Percentiles rank a stretch among this genome's conserved stretches.
Evolutionary conservation across 2,329 filamentous ascomycete genomes (phyloP).

Genomic region (Cercospora beticola): DNA sequence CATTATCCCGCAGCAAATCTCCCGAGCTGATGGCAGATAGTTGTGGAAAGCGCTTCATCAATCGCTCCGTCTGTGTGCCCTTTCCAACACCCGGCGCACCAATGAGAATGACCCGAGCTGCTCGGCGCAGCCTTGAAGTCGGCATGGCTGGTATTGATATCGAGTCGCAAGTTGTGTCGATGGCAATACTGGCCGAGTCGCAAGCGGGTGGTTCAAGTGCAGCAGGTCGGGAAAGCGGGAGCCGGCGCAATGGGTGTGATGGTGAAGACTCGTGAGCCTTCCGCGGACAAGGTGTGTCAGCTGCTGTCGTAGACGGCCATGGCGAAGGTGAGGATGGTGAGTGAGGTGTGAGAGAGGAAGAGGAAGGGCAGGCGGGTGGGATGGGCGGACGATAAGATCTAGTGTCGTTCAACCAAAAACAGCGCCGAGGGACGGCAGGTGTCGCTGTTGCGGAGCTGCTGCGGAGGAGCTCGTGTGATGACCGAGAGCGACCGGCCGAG

Average conservation of each 20-base stretch:
- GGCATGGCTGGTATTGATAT: constrained; percentile 11
- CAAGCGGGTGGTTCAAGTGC: neutral
- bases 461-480: neutral
- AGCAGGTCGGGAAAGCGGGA: neutral
- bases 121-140: constrained; percentile 52
- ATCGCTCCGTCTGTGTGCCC: constrained; percentile 84
- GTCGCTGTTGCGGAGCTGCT: neutral
- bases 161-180: neutral
- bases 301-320: constrained; percentile 32
- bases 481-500: neutral
- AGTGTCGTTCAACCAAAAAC: constrained; percentile 9
- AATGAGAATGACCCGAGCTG: constrained; percentile 89
- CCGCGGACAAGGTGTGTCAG: constrained; percentile 19
- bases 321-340: constrained; percentile 11
- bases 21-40: constrained; percentile 90
- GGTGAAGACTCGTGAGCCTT: constrained; percentile 20
- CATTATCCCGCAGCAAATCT: constrained; percentile 88
- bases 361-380: constrained; percentile 1
- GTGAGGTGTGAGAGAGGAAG: neutral
- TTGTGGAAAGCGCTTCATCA: constrained; percentile 83
- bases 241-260: constrained; percentile 7
- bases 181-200: neutral
- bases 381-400: neutral
- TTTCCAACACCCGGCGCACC: constrained; percentile 97
- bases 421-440: neutral